Base-by-base conservation (phyloP, 495 filamentous ascomycete species). In the Penicillium fimorum region DNA sequence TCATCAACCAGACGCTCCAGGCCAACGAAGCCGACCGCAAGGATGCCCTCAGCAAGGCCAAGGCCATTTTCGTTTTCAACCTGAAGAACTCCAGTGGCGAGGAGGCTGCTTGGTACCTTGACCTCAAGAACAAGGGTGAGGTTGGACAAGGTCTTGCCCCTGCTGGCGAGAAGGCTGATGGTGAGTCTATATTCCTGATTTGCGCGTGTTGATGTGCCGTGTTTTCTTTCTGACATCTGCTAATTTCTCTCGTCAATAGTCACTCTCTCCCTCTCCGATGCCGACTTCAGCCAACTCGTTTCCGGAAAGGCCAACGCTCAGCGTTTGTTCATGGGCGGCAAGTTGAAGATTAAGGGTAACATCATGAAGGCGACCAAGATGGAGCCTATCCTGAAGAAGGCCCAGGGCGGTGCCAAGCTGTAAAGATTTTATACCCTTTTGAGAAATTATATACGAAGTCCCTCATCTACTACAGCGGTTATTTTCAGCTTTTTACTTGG, bases 351-450 rank as follows among this genome's bases (percentile, higher is more conserved):
- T 67, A 95, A 92, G 84, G 94, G 94, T 47, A 91, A 97, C 73
- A 86, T 98, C 47, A 97, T 97, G 95, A 96, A 95, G 84, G 94
- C 94, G 24, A 97, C 94, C 43, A 96, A 95, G 85, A 86, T 94
- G 75, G 91, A 96, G 73, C 91, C 92, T 50, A 85, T 97, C 68
- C 77, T 97, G 58, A 91, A 92, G 82, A 95, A 92, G 79, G 89
- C 91, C 56, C 86, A 87, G 71, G 83, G 80, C 58, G 91, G 89
- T 79, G 84, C 91, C 62, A 96, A 96, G 79, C 79, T 96, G 75
- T 93, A 81, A 77, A 75, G 50, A 65, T 42, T 71, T 73, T 64
- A 74, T 74, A 73, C 73, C 71, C 70, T 37, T 57, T 55, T 52
- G 53, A 56, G 24, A 48, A 56, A 35, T 45, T 54, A 41, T 53